Conservation (phyloP, 106 monocot species). For the Xerophyta viscosa region DNA sequence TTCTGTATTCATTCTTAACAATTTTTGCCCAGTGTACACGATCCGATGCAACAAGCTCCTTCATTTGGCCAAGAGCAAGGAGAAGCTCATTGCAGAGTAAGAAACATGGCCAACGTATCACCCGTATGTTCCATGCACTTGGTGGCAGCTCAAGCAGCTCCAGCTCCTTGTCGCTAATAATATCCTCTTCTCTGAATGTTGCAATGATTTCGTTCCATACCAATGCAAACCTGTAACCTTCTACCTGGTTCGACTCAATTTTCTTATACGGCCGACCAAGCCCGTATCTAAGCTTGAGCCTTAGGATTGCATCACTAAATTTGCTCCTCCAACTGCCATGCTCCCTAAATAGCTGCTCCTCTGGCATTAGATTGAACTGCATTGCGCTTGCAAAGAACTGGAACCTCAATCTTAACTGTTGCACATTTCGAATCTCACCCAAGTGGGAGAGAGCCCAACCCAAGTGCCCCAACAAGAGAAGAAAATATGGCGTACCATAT, state of each 20-base stretch:
- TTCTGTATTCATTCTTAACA: constrained; percentile 74
- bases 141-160: constrained; percentile 76
- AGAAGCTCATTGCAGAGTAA: constrained; percentile 87
- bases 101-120: constrained; percentile 88
- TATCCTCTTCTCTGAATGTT: constrained; percentile 88
- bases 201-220: constrained; percentile 88
- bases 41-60: constrained; percentile 48
- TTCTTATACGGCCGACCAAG: constrained; percentile 72
- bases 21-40: constrained; percentile 74
- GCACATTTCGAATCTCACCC: constrained; percentile 80
- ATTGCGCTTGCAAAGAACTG: constrained; percentile 95
- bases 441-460: constrained; percentile 81
- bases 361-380: constrained; percentile 90
- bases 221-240: constrained; percentile 53
- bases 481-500: constrained; percentile 99
- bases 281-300: constrained; percentile 82
- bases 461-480: constrained; percentile 59
- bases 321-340: constrained; percentile 49
- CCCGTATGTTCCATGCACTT: constrained; percentile 63
- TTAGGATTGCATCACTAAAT: constrained; percentile 46
- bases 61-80: constrained; percentile 77
- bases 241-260: constrained; percentile 72
- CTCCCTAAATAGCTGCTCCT: constrained; percentile 59
- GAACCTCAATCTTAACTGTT: constrained; percentile 81
- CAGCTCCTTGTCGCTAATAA: constrained; percentile 72